Conservation (phyloP, 169 alveolate species). For the Neospora caninum region DNA sequence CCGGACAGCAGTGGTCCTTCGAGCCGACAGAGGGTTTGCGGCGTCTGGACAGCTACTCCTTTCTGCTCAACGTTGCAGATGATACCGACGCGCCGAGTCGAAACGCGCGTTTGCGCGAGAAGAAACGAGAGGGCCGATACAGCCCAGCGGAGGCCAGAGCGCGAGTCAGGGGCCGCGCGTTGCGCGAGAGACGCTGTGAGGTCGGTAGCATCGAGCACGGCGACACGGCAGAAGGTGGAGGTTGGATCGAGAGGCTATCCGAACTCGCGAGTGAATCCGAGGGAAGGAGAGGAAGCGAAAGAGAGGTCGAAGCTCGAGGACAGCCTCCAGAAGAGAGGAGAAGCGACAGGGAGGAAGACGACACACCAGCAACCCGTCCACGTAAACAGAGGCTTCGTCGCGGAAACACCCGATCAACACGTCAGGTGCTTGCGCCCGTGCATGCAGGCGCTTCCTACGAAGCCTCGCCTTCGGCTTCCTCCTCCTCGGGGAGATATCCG, state of each 20-base stretch:
- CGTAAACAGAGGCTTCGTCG: too few species aligned
- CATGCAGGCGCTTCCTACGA: too few species aligned
- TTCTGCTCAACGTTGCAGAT: background rate
- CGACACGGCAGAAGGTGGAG: background rate
- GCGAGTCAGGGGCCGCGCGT: background rate
- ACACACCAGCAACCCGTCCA: background rate
- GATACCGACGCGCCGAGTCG: background rate
- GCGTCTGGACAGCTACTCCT: conserved; percentile 26
- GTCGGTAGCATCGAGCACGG: too few species aligned
- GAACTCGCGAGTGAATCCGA: background rate
- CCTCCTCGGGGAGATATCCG: too few species aligned
- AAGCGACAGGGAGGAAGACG: background rate
- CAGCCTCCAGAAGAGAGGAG: background rate
- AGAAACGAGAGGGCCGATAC: background rate
- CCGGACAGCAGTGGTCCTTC: background rate
- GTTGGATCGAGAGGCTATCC: background rate
- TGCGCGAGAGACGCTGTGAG: too few species aligned
- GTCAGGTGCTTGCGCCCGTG: too few species aligned
- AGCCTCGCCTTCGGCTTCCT: too few species aligned
- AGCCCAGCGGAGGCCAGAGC: background rate
- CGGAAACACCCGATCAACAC: too few species aligned
- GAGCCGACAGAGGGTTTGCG: conserved; percentile 22
- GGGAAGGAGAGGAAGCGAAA: background rate
- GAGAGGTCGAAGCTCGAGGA: background rate
- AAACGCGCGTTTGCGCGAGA: background rate